Base-by-base conservation (phyloP, 495 filamentous ascomycete species). In the Jackrogersella multiformis region DNA sequence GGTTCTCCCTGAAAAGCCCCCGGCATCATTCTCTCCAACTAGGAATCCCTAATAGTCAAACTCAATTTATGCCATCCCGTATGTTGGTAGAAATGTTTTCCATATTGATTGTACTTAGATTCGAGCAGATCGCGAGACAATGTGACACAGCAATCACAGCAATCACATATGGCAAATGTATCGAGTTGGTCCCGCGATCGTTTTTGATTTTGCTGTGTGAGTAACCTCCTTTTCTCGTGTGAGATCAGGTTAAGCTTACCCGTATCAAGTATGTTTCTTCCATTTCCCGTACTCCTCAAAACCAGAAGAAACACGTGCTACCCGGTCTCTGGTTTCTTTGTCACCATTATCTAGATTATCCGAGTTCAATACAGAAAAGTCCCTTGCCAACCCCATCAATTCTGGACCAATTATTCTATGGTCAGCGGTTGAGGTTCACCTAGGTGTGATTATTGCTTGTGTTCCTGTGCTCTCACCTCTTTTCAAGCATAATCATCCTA, bases 341-440 rank as follows among this genome's bases (percentile, higher is more conserved):
- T 85, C 45, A 84, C 84, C 18, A 60, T 81, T 56, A 84, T 83
- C 57, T 82, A 86, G 65, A 80, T 85, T 55, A 78, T 85, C 58
- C 83, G 84, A 34, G 83, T 87, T 59, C 79, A 83, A 65, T 82
- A 73, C 21, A 74, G 86, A 44, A 78, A 76, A 24, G 72, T 73
- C 38, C n/a, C 74, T 84, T 2, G 55, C 53, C 28, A 77, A 79
- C 59, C 79, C 78, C 62, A 76, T 79, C 26, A 81, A 86, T 69
- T 80, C 77, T 41, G 75, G 80, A 7, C 66, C 73, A 0, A 72
- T 86, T 13, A 75, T 84, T 26, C 71, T 82, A n/a, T 86, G 84
- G 83, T 86, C 84, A 12, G 61, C 73, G 5, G 73, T 86, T 4
- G 84, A 86, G 56, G 76, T 77, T 61, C 82, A 82, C 58, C 69